Conservation (phyloP, 176 grass and related monocot species). For the Musa troglodytarum region DNA sequence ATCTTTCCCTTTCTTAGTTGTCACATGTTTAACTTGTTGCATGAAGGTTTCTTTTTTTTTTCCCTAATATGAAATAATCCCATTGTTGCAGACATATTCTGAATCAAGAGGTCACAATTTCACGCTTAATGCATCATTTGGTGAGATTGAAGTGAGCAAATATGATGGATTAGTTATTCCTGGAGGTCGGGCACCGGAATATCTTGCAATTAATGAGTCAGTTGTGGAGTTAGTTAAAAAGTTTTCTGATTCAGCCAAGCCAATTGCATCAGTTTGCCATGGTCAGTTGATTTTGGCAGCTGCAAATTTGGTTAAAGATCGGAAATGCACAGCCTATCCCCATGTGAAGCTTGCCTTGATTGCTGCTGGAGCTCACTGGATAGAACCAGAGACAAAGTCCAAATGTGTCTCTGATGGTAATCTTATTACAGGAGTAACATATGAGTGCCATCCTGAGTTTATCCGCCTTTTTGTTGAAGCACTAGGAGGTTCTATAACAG, state of each 20-base stretch:
- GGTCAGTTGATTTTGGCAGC: slow-evolving; percentile 85
- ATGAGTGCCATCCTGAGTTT: slow-evolving; percentile 64
- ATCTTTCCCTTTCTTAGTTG: neutral
- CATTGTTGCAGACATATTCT: slow-evolving; percentile 50
- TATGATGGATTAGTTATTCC: slow-evolving; percentile 87
- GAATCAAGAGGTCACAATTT: slow-evolving; percentile 92
- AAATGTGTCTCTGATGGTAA: slow-evolving; percentile 55
- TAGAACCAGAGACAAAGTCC: slow-evolving; percentile 57
- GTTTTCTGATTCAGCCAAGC: slow-evolving; percentile 46
- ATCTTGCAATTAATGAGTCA: slow-evolving; percentile 65
- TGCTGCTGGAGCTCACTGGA: slow-evolving; percentile 76
- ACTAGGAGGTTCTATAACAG: slow-evolving; percentile 64
- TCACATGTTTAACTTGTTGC: neutral
- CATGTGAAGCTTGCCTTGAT: slow-evolving; percentile 59
- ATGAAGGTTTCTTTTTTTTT: slow-evolving; percentile 9
- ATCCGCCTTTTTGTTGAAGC: slow-evolving; percentile 74
- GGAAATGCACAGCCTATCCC: slow-evolving; percentile 60
- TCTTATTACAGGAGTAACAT: slow-evolving; percentile 60
- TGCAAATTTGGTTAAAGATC: slow-evolving; percentile 45
- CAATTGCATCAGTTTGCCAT: slow-evolving; percentile 82
- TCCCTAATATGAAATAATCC: neutral
- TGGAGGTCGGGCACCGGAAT: slow-evolving; percentile 80
- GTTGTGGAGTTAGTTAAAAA: slow-evolving; percentile 48
- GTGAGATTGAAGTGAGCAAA: slow-evolving; percentile 28
- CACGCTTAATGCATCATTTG: slow-evolving; percentile 62